A percentile compares a stretch with the other conserved stretches of the same genome.
phyloP scores from a whole-genome alignment of 768 basidiomycete species.

The Tulasnella sp. region DNA sequence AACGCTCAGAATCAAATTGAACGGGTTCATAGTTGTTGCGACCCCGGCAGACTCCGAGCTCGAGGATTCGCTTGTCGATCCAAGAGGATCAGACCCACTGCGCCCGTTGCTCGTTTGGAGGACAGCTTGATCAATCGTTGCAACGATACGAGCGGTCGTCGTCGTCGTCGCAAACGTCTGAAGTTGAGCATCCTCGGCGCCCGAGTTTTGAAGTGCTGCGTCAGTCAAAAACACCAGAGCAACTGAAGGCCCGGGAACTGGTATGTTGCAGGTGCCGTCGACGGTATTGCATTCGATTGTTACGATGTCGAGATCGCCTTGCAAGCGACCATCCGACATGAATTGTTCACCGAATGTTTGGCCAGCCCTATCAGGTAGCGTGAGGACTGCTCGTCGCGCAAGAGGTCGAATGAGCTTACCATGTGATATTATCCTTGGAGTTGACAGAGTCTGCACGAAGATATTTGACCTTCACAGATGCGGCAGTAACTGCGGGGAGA shows the following conservation, averaged over 20 bases:
- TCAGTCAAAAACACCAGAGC: constrained; percentile 29
- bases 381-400: not conserved
- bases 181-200: not conserved
- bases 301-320: not conserved
- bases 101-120: constrained; percentile 14
- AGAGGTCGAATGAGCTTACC: not conserved
- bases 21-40: not conserved
- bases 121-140: not conserved
- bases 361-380: constrained; percentile 15
- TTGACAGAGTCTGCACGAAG: constrained; percentile 22
- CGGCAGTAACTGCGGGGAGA: constrained; percentile 4
- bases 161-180: constrained; percentile 6
- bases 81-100: constrained; percentile 10
- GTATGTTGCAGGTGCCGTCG: not conserved
- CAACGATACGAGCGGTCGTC: not conserved
- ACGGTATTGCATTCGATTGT: constrained; percentile 25
- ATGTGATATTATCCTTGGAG: constrained; percentile 30
- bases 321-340: constrained; percentile 28
- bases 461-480: constrained; percentile 23
- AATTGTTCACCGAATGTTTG: constrained; percentile 28
- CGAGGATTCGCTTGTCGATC: not conserved
- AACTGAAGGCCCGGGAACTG: constrained; percentile 21
- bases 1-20: not conserved
- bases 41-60: not conserved
- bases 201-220: not conserved